A percentile compares a stretch with the other conserved stretches of the same genome.
Conservation (phyloP, 208 protist species). For the Lotmaria passim region DNA sequence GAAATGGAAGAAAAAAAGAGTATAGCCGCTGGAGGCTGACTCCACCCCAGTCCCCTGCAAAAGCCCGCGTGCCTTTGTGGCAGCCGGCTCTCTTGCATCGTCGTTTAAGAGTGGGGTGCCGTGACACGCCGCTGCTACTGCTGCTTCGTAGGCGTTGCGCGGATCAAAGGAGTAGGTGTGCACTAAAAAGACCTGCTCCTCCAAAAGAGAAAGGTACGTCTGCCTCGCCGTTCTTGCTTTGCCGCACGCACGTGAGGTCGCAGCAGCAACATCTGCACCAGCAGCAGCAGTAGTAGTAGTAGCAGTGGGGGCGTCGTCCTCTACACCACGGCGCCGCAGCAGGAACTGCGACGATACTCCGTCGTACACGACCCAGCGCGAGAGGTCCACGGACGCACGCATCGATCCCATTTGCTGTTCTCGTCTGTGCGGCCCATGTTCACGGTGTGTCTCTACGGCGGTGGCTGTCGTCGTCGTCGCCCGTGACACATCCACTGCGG, state of each 20-base stretch:
- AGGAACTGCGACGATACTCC: slow-evolving; percentile 33
- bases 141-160: slow-evolving; percentile 22
- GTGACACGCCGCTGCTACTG: slow-evolving; percentile 1
- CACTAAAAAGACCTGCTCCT: slow-evolving; percentile 36
- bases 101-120: too few species aligned
- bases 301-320: neutral
- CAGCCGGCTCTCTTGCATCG: too few species aligned
- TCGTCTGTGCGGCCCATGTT: neutral
- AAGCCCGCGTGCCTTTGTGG: too few species aligned
- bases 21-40: slow-evolving; percentile 19
- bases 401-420: neutral
- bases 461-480: too few species aligned
- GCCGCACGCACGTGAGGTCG: neutral
- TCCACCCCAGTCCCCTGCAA: too few species aligned
- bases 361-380: slow-evolving; percentile 40
- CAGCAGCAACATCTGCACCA: neutral
- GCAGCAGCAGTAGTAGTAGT: too few species aligned
- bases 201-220: neutral
- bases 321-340: slow-evolving; percentile 25
- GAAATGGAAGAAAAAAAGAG: slow-evolving; percentile 32
- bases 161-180: slow-evolving; percentile 40
- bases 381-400: slow-evolving; percentile 12
- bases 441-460: too few species aligned
- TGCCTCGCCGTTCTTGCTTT: neutral
- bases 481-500: neutral